Percentiles rank a stretch among this genome's conserved stretches.
Evolutionary conservation across 2,329 filamentous ascomycete genomes (phyloP).

Genomic region (Amesomyces nigricolor): DNA sequence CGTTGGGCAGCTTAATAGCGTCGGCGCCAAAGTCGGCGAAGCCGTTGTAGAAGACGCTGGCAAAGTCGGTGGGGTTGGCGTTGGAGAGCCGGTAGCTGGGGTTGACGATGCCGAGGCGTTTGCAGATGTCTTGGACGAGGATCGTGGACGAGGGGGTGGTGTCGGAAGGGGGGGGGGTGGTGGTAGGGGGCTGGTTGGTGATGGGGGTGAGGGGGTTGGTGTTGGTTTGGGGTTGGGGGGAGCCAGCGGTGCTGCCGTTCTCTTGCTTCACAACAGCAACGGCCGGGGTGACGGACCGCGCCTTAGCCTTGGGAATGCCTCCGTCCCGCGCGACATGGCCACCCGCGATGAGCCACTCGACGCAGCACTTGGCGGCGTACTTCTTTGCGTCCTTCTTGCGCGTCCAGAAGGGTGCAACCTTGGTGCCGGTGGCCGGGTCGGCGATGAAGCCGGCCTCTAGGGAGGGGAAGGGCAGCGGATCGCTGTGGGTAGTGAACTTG

Average conservation of each 20-base stretch:
- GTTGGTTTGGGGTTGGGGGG: background rate
- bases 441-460: conserved; percentile 28
- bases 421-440: conserved; percentile 18
- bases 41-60: conserved; percentile 33
- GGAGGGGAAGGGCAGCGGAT: conserved; percentile 25
- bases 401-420: conserved; percentile 34
- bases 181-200: no score
- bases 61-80: no score
- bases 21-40: conserved; percentile 32
- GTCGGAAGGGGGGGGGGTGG: no score
- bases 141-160: conserved; percentile 15
- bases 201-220: background rate
- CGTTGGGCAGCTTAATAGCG: conserved; percentile 27
- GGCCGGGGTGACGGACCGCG: background rate
- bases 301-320: conserved; percentile 16
- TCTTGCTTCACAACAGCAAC: background rate
- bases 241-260: background rate
- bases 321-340: conserved; percentile 28
- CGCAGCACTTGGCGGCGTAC: conserved; percentile 46
- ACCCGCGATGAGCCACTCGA: conserved; percentile 31
- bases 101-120: conserved; percentile 28
- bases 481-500: background rate
- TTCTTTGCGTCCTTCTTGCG: conserved; percentile 50
- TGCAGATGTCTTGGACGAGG: conserved; percentile 32
- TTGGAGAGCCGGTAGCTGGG: conserved; percentile 31